phyloP scores from a whole-genome alignment of 768 basidiomycete species.

The Kockovaella imperatae region DNA sequence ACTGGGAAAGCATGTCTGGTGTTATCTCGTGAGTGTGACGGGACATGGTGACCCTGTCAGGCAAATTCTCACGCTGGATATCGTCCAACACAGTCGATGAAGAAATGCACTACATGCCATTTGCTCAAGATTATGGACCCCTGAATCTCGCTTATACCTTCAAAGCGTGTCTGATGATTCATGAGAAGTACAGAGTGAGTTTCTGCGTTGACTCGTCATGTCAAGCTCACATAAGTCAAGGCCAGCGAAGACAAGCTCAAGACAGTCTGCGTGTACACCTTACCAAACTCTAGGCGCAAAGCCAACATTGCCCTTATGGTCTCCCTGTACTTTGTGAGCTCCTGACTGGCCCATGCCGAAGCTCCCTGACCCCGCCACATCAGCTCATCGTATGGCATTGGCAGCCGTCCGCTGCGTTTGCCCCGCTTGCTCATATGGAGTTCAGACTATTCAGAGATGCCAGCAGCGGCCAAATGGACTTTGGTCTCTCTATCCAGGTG shows the following conservation, averaged over 20 bases:
- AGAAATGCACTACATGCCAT: conserved; percentile 29
- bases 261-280: conserved; percentile 60
- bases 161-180: conserved; percentile 23
- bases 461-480: conserved; percentile 83
- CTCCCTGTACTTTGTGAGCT: conserved; percentile 72
- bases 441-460: conserved; percentile 81
- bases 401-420: conserved; percentile 89
- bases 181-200: conserved; percentile 23
- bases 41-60: no score
- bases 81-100: conserved; percentile 29
- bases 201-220: background rate
- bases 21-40: conserved; percentile 26
- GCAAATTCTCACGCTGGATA: background rate
- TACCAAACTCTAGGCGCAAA: conserved; percentile 74
- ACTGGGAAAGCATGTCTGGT: conserved; percentile 14
- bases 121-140: conserved; percentile 37
- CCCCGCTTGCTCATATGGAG: conserved; percentile 82
- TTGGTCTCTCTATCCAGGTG: conserved; percentile 87
- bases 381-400: conserved; percentile 89
- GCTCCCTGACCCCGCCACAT: conserved; percentile 4
- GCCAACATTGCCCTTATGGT: conserved; percentile 92
- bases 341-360: background rate
- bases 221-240: conserved; percentile 7
- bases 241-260: conserved; percentile 3
- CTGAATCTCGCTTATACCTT: conserved; percentile 36